Evolutionary conservation across 1,284 basidiomycete genomes (phyloP).

Genomic region (Afroboletus lepidellus): DNA sequence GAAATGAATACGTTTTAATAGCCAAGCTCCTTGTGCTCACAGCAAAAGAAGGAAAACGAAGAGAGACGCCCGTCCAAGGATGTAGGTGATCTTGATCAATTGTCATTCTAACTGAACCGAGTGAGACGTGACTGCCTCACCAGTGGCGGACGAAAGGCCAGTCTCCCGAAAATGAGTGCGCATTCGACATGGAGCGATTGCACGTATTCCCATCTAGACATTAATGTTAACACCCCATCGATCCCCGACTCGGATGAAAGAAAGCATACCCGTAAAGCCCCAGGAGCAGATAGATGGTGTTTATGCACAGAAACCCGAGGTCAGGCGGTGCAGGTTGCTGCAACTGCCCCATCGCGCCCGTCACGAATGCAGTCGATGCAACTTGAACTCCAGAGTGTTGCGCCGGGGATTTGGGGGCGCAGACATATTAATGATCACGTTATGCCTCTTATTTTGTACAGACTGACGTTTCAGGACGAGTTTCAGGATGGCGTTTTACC

Average conservation of each 20-base stretch:
- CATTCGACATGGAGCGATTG: slow-evolving; percentile 18
- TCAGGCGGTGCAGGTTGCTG: neutral
- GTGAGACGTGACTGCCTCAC: slow-evolving; percentile 8
- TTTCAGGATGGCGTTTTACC: neutral
- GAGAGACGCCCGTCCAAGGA: slow-evolving; percentile 10
- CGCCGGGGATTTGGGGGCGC: neutral
- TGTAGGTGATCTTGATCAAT: slow-evolving; percentile 15
- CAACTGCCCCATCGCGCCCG: slow-evolving; percentile 1
- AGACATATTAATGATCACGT: neutral
- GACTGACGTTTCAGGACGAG: neutral
- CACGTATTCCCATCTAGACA: slow-evolving; percentile 27
- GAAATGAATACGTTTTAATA: neutral
- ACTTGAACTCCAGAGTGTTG: neutral
- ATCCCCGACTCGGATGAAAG: neutral
- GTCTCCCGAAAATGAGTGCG: slow-evolving; percentile 11
- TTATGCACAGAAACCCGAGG: neutral
- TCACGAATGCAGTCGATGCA: neutral
- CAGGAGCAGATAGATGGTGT: slow-evolving; percentile 10
- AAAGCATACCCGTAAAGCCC: slow-evolving; percentile 17
- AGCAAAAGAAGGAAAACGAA: slow-evolving; percentile 9
- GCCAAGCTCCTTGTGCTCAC: slow-evolving; percentile 7
- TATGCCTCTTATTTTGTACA: neutral
- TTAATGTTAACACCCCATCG: neutral
- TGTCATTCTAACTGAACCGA: neutral
- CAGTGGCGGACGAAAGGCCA: slow-evolving; percentile 18